phyloP scores from a whole-genome alignment of 2,329 filamentous ascomycete species.

The Botrytis deweyae region DNA sequence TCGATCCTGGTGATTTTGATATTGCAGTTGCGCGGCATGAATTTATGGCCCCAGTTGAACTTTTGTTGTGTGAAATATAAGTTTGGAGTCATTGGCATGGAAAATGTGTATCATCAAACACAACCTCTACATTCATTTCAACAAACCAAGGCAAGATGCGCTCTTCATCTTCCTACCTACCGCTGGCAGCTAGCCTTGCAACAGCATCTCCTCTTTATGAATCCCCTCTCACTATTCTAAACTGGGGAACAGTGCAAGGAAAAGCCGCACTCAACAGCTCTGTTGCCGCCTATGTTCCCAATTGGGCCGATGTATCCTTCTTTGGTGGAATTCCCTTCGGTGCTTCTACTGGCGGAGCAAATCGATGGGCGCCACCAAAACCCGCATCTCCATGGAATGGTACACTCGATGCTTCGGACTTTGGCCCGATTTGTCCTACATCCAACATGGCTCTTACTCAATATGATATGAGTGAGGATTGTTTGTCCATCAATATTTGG shows the following conservation, averaged over 20 bases:
- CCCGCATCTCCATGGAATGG: background rate
- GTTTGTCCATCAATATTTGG: background rate
- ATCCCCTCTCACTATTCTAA: background rate
- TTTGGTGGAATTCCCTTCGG: background rate
- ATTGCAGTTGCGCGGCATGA: too few species aligned
- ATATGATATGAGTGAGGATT: background rate
- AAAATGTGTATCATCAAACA: background rate
- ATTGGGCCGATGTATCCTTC: background rate
- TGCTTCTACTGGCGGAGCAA: background rate
- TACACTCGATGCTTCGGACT: background rate
- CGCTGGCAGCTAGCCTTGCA: background rate
- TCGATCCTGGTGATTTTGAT: too few species aligned
- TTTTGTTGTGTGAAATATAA: background rate
- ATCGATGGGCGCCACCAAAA: background rate
- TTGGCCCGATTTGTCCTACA: background rate
- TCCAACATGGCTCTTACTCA: background rate
- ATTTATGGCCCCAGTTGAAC: too few species aligned
- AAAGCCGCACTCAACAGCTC: background rate
- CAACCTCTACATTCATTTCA: background rate
- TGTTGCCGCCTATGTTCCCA: background rate
- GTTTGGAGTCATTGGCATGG: background rate
- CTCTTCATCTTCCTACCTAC: background rate
- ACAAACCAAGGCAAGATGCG: background rate
- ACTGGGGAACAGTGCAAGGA: background rate
- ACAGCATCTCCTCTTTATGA: background rate